These are phyloP conservation scores for Abrus pulchellus DNA, from an alignment of 306 rosid species.

Conservation along the genomic window DNA sequence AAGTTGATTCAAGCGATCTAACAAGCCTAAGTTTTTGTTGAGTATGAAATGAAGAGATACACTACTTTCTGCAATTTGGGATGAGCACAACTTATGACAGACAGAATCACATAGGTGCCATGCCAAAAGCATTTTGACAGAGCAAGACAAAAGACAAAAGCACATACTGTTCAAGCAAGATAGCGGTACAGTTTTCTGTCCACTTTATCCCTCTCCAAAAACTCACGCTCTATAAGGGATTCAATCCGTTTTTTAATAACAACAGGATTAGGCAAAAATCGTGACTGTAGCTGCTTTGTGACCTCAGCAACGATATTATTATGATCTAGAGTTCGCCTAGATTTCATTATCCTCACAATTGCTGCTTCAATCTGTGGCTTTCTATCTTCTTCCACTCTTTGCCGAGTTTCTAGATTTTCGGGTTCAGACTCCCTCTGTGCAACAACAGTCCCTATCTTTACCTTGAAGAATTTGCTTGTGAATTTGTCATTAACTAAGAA, in stretches of 20 bases:
- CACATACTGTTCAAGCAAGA: slow-evolving; percentile 60
- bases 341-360: slow-evolving; percentile 70
- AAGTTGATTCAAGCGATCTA: background rate
- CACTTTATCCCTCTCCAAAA: slow-evolving; percentile 63
- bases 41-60: background rate
- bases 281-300: slow-evolving; percentile 68
- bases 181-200: slow-evolving; percentile 65
- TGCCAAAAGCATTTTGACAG: slow-evolving; percentile 41
- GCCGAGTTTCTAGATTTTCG: slow-evolving; percentile 66
- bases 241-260: slow-evolving; percentile 65
- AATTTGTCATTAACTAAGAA: slow-evolving; percentile 64
- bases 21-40: slow-evolving; percentile 28
- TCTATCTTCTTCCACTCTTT: slow-evolving; percentile 69
- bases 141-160: slow-evolving; percentile 32
- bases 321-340: slow-evolving; percentile 62
- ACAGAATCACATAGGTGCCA: slow-evolving; percentile 45
- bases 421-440: slow-evolving; percentile 72
- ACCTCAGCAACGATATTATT: slow-evolving; percentile 66
- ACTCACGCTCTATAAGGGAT: slow-evolving; percentile 71
- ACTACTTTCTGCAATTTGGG: slow-evolving; percentile 45
- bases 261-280: slow-evolving; percentile 64
- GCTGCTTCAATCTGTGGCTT: slow-evolving; percentile 75
- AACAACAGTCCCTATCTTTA: slow-evolving; percentile 67
- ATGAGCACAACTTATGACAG: slow-evolving; percentile 47
- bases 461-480: slow-evolving; percentile 66